Evolutionary conservation across 2,329 filamentous ascomycete species (phyloP).

Genomic region (Fusarium torreyae): DNA sequence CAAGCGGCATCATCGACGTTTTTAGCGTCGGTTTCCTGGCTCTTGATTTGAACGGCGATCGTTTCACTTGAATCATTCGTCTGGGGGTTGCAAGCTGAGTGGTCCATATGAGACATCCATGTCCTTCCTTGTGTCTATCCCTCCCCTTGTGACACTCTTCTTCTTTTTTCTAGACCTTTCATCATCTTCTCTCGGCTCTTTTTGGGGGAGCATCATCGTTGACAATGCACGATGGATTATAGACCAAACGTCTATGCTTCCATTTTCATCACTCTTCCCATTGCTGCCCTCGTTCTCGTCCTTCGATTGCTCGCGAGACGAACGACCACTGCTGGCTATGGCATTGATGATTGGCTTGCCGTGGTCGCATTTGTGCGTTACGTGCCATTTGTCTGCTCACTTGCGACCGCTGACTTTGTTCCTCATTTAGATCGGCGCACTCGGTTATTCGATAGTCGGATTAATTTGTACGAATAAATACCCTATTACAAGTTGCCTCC

Average conservation of each 20-base stretch:
- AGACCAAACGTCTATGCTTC: conserved; percentile 34
- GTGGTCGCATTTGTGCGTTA: conserved; percentile 38
- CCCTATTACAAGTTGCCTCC: not conserved
- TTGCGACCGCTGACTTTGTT: not conserved
- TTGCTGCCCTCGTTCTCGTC: conserved; percentile 34
- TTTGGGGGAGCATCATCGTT: not conserved
- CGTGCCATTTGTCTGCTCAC: not conserved
- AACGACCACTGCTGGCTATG: conserved; percentile 35
- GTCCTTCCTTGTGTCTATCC: not conserved
- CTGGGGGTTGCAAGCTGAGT: not conserved
- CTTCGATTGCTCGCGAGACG: conserved; percentile 40
- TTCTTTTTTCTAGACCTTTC: not conserved
- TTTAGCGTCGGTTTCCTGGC: not conserved
- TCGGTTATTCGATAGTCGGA: conserved; percentile 26
- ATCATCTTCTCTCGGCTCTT: not conserved
- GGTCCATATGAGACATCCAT: conserved; percentile 18
- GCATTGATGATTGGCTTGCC: conserved; percentile 40
- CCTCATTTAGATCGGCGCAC: conserved; percentile 12
- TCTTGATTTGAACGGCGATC: conserved; percentile 1
- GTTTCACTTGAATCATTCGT: not conserved
- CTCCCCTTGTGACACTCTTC: conserved; percentile 11
- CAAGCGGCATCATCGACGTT: not conserved
- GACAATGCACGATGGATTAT: conserved; percentile 37
- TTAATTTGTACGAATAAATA: conserved; percentile 15
- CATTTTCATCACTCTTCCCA: conserved; percentile 34